Conservation (phyloP, 345 rosid species). For the Trapa incisa region DNA sequence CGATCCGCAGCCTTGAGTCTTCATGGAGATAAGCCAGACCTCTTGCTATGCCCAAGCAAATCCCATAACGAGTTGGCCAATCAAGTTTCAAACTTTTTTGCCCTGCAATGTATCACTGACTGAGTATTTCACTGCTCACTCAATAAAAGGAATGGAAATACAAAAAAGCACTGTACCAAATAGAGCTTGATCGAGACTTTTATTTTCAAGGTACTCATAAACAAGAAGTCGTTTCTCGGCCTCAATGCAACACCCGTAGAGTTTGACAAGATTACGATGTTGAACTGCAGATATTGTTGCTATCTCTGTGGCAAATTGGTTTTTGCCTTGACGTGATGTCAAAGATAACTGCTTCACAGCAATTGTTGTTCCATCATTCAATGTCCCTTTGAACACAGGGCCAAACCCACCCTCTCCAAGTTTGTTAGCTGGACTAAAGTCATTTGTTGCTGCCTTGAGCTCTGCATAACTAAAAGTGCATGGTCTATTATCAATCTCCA, state of each 20-base stretch:
- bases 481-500: slow-evolving; percentile 35
- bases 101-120: slow-evolving; percentile 20
- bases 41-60: slow-evolving; percentile 43
- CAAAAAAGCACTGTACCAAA: slow-evolving; percentile 20
- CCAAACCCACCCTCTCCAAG: slow-evolving; percentile 92
- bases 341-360: slow-evolving; percentile 64
- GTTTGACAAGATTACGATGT: slow-evolving; percentile 57
- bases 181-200: slow-evolving; percentile 62
- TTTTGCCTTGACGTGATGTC: slow-evolving; percentile 58
- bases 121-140: too few species aligned
- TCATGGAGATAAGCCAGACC: slow-evolving; percentile 52
- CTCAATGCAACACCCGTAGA: slow-evolving; percentile 56
- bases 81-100: slow-evolving; percentile 21
- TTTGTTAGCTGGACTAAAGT: slow-evolving; percentile 46
- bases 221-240: slow-evolving; percentile 46
- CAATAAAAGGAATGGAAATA: too few species aligned
- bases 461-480: slow-evolving; percentile 51
- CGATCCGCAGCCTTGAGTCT: slow-evolving; percentile 44
- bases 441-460: slow-evolving; percentile 53
- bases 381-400: slow-evolving; percentile 45
- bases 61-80: slow-evolving; percentile 29
- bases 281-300: slow-evolving; percentile 51
- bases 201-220: slow-evolving; percentile 54
- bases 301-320: slow-evolving; percentile 55
- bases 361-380: slow-evolving; percentile 44